phyloP scores from a whole-genome alignment of 257 asterid species.

The Nemophila menziesii region DNA sequence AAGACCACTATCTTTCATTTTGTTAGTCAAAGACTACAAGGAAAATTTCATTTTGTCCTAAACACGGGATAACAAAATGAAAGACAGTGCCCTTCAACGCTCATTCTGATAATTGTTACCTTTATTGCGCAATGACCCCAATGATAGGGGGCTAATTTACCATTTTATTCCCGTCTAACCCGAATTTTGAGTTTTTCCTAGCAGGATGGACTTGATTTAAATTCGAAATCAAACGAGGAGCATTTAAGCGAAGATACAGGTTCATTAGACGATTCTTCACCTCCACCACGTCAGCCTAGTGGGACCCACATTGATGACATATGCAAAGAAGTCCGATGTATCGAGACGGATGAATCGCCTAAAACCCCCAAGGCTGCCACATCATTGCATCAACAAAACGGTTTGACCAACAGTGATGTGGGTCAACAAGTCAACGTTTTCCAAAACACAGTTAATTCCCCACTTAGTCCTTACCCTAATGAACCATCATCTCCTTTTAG shows the following conservation, averaged over 20 bases:
- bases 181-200: conserved; percentile 1
- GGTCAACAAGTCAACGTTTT: conserved; percentile 43
- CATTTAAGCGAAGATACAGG: conserved; percentile 20
- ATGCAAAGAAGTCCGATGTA: conserved; percentile 62
- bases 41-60: no score
- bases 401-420: conserved; percentile 24
- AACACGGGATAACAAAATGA: no score
- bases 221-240: conserved; percentile 9
- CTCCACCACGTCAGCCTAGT: conserved; percentile 9
- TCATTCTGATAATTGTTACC: no score
- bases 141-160: no score
- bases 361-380: conserved; percentile 21
- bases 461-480: conserved; percentile 32
- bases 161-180: no score
- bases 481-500: conserved; percentile 41
- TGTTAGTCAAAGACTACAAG: no score
- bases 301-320: conserved; percentile 36
- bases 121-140: no score
- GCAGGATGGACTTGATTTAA: neutral
- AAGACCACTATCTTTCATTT: no score
- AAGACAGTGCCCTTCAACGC: no score
- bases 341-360: conserved; percentile 39
- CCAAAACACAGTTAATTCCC: conserved; percentile 34
- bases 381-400: conserved; percentile 24
- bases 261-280: conserved; percentile 11